Evolutionary conservation across 495 filamentous ascomycete species (phyloP).

Genomic region (Staphylotrichum longicolle): DNA sequence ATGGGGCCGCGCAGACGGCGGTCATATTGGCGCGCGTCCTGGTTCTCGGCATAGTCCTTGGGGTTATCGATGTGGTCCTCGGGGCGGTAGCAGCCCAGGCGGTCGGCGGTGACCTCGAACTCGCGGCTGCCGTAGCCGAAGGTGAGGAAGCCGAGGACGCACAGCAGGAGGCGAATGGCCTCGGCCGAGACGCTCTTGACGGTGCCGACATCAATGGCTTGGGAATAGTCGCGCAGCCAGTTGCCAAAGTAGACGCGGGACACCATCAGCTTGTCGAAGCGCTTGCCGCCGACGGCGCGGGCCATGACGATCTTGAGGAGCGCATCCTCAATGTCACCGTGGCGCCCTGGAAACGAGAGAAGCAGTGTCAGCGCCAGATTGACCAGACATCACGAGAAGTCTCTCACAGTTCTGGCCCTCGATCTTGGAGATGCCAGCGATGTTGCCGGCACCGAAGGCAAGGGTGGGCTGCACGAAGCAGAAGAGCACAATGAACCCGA

Average conservation of each 20-base stretch:
- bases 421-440: constrained; percentile 68
- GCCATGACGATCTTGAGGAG: constrained; percentile 74
- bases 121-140: constrained; percentile 85
- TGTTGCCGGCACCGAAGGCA: constrained; percentile 88
- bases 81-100: constrained; percentile 83
- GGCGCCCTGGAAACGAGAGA: constrained; percentile 57
- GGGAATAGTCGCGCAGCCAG: constrained; percentile 83
- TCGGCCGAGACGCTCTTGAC: constrained; percentile 85
- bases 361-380: constrained; percentile 12
- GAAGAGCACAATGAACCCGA: constrained; percentile 55
- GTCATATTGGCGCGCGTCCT: constrained; percentile 81
- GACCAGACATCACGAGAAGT: background rate
- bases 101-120: constrained; percentile 86
- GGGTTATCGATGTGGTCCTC: constrained; percentile 86
- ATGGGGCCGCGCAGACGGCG: constrained; percentile 74
- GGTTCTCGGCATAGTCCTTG: constrained; percentile 76
- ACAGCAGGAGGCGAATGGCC: constrained; percentile 79
- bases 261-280: constrained; percentile 83
- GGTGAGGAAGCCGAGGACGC: constrained; percentile 57
- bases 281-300: constrained; percentile 73
- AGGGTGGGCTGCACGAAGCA: constrained; percentile 61
- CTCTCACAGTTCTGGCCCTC: constrained; percentile 73
- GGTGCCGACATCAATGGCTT: constrained; percentile 81
- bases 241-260: constrained; percentile 87
- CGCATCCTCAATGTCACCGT: constrained; percentile 94